These are phyloP conservation scores for Sapria himalayana DNA, from an alignment of 345 rosid species.

Conservation along the genomic window DNA sequence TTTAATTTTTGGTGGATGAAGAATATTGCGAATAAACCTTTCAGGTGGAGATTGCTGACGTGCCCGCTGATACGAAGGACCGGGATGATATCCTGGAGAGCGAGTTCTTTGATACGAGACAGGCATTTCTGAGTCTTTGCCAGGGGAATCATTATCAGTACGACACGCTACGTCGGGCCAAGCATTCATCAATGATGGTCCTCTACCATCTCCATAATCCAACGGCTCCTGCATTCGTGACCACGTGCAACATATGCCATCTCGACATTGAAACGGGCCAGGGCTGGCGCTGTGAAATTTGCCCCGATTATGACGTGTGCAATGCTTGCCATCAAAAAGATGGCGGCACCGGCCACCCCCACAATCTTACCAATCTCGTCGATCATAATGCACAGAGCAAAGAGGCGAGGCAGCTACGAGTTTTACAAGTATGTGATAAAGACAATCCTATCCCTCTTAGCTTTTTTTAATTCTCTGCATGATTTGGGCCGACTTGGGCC, in stretches of 20 bases:
- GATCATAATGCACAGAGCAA: constrained; percentile 93
- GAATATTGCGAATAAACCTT: constrained; percentile 8
- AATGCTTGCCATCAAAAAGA: constrained; percentile 71
- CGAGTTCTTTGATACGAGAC: constrained; percentile 92
- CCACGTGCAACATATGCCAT: constrained; percentile 67
- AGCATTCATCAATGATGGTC: constrained; percentile 98
- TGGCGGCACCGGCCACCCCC: constrained; percentile 73
- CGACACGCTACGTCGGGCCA: constrained; percentile 93
- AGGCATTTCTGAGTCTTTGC: constrained; percentile 94
- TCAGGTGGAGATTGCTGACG: constrained; percentile 51
- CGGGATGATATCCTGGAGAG: constrained; percentile 94
- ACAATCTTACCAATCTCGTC: constrained; percentile 68
- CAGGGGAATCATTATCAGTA: constrained; percentile 99
- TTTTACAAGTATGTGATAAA: constrained; percentile 68
- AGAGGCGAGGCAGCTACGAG: constrained; percentile 89
- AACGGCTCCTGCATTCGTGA: constrained; percentile 93
- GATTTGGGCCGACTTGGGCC: too few relatives aligned
- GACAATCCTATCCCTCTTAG: too few relatives aligned
- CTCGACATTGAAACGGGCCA: constrained; percentile 95
- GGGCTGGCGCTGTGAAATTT: constrained; percentile 97
- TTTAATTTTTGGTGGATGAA: constrained; percentile 7
- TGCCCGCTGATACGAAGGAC: constrained; percentile 69
- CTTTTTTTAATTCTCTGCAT: too few relatives aligned
- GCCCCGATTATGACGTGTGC: constrained; percentile 93
- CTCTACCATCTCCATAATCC: constrained; percentile 98